Evolutionary conservation across 2,329 filamentous ascomycete genomes (phyloP).

Genomic region (Ophiostoma sp.): DNA sequence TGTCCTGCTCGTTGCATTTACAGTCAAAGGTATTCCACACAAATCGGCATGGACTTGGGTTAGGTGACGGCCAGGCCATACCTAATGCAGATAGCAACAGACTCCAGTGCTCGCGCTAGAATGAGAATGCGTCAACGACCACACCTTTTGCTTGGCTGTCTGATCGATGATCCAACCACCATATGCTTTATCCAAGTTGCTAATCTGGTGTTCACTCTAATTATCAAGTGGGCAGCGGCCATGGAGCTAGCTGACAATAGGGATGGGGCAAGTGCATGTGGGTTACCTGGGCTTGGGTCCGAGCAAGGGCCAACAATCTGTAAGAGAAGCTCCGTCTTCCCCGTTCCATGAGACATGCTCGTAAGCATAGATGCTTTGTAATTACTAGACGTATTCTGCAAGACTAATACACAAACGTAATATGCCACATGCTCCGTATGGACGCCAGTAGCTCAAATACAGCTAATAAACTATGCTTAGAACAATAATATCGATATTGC

Average conservation of each 20-base stretch:
- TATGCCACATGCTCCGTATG: not conserved
- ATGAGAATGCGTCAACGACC: not conserved
- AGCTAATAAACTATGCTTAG: no score
- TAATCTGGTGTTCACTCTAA: not conserved
- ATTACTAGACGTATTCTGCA: not conserved
- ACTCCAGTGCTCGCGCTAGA: not conserved
- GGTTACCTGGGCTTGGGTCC: not conserved
- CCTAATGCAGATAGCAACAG: constrained; percentile 13
- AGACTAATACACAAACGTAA: not conserved
- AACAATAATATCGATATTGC: no score
- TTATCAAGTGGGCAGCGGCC: not conserved
- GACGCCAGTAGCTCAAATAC: not conserved
- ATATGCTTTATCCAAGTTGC: not conserved
- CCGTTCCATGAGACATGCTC: not conserved
- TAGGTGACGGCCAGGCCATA: constrained; percentile 6
- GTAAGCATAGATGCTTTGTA: not conserved
- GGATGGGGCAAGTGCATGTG: not conserved
- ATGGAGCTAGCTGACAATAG: not conserved
- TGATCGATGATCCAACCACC: not conserved
- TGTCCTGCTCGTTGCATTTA: not conserved
- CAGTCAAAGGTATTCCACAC: not conserved
- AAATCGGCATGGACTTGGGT: not conserved
- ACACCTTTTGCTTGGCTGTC: not conserved
- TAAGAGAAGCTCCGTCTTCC: constrained; percentile 8
- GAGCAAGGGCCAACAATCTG: not conserved